Conservation (phyloP, 441 rosid genomes). For the Adansonia gregorii region DNA sequence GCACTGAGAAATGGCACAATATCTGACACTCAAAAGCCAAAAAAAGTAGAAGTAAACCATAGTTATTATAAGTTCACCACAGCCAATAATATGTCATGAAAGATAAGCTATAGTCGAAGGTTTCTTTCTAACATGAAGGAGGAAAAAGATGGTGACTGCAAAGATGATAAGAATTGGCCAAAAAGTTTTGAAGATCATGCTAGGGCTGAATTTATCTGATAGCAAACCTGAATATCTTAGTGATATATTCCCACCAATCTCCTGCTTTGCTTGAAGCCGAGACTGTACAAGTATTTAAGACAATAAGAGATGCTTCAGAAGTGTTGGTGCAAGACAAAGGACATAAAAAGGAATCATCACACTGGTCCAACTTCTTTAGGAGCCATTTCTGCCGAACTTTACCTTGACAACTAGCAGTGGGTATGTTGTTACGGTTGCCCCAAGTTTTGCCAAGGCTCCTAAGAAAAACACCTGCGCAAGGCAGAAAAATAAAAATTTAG, state of each 20-base stretch:
- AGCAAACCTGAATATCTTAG: slow-evolving; percentile 67
- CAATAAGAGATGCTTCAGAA: slow-evolving; percentile 27
- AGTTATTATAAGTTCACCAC: background rate
- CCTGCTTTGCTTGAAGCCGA: slow-evolving; percentile 80
- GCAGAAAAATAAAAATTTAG: slow-evolving; percentile 10
- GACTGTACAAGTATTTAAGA: slow-evolving; percentile 47
- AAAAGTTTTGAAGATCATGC: slow-evolving; percentile 3
- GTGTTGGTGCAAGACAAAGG: slow-evolving; percentile 14
- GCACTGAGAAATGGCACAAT: background rate
- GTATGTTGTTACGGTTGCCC: slow-evolving; percentile 71
- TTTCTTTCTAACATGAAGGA: background rate
- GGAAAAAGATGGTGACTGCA: background rate
- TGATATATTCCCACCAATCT: slow-evolving; percentile 61
- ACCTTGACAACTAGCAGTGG: slow-evolving; percentile 80
- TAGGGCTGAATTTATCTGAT: slow-evolving; percentile 19
- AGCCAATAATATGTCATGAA: background rate
- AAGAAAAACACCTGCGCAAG: slow-evolving; percentile 54
- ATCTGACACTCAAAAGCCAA: background rate
- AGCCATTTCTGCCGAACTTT: slow-evolving; percentile 21
- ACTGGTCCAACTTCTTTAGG: background rate
- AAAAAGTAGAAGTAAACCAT: background rate
- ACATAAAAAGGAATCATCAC: background rate
- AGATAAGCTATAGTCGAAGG: background rate
- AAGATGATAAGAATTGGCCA: background rate
- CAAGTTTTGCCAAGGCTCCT: slow-evolving; percentile 72